A percentile compares a stretch with the other conserved stretches of the same genome.
These are phyloP conservation scores for Candida gorgasii DNA, from an alignment of 805 yeast genomes.

Conservation along the genomic window DNA sequence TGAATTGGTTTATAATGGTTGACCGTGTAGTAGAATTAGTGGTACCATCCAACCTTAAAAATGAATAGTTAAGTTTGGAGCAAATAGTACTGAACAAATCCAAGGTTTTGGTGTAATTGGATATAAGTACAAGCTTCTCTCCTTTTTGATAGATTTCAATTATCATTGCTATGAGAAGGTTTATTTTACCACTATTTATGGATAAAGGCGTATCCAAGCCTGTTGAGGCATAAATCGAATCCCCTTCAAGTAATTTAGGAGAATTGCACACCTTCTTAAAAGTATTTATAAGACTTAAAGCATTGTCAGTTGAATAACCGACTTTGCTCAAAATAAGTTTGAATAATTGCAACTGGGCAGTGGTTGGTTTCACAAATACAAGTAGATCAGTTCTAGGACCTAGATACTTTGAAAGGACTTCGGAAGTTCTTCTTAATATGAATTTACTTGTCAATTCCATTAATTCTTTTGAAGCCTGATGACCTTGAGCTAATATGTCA, in stretches of 20 bases:
- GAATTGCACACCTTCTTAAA: slow-evolving; percentile 84
- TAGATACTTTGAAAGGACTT: slow-evolving; percentile 54
- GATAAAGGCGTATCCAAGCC: slow-evolving; percentile 6
- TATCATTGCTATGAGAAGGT: slow-evolving; percentile 57
- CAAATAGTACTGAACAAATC: slow-evolving; percentile 69
- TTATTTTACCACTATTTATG: slow-evolving; percentile 61
- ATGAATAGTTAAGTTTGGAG: slow-evolving; percentile 48
- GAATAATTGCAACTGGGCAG: slow-evolving; percentile 57
- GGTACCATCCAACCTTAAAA: slow-evolving; percentile 77
- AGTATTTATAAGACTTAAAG: slow-evolving; percentile 68
- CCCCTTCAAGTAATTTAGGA: slow-evolving; percentile 60
- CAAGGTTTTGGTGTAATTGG: slow-evolving; percentile 84
- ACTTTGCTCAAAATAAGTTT: slow-evolving; percentile 33
- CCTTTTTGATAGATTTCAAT: slow-evolving; percentile 47
- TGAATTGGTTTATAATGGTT: slow-evolving; percentile 66
- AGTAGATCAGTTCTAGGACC: slow-evolving; percentile 77
- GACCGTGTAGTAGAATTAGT: slow-evolving; percentile 70
- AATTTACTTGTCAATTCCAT: slow-evolving; percentile 64
- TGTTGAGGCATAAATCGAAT: slow-evolving; percentile 38
- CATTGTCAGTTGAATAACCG: slow-evolving; percentile 29
- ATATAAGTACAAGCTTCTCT: slow-evolving; percentile 83
- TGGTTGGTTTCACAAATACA: slow-evolving; percentile 76
- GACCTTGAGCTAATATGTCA: slow-evolving; percentile 55
- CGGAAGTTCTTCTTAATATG: slow-evolving; percentile 70
- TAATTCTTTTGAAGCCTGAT: slow-evolving; percentile 60